Evolutionary conservation across 768 basidiomycete species (phyloP), one percentile per base, ranked within the genome.

Genomic region (Cystofilobasidium capitatum): DNA sequence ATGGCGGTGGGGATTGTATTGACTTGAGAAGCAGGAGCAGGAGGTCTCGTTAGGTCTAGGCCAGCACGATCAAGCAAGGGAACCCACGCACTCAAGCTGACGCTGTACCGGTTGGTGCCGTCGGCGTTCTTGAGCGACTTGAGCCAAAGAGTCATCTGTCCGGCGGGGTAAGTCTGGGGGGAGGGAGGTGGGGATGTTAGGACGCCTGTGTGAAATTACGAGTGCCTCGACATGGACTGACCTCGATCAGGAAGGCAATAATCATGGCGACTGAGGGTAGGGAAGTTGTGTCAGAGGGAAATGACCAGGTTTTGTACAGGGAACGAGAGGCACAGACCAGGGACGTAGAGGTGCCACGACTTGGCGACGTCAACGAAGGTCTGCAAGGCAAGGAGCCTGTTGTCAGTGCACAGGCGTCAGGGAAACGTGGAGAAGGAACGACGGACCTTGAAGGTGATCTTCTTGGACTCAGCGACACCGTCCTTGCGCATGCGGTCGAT

Each of bases 121-220:
- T 65, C 55, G 20, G 55, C 36, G 33, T 58, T 57, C 54, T 45
- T 58, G 22, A 65, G 40, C 26, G 55, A 44, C 40, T 65, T 65
- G 17, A 65, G 64, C 64, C 64, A 65, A 17, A 65, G 64, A 5
- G 64, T 58, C 64, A 65, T 57, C 55, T 54, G 64, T 6, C 64
- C 64, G 35, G 64, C 64, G 29, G 64, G 64, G 55, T 65, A 65
- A 2, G 64, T 65, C 62, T 42, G 20, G 20, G 40, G n/a, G n/a
- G n/a, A 42, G 10, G 10, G 20, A 10, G 20, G 40, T 42, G 10
- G 10, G 40, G 40, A 42, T 10, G 20, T 10, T 10, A 10, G 40
- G 40, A 10, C 40, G 20, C 10, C 40, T 10, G 40, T 10, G 40
- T 10, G 20, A 20, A 42, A 20, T 20, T 42, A 20, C 10, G 40